Evolutionary conservation across 23 red algal species (phyloP).

Genomic region (Gracilaria domingensis): DNA sequence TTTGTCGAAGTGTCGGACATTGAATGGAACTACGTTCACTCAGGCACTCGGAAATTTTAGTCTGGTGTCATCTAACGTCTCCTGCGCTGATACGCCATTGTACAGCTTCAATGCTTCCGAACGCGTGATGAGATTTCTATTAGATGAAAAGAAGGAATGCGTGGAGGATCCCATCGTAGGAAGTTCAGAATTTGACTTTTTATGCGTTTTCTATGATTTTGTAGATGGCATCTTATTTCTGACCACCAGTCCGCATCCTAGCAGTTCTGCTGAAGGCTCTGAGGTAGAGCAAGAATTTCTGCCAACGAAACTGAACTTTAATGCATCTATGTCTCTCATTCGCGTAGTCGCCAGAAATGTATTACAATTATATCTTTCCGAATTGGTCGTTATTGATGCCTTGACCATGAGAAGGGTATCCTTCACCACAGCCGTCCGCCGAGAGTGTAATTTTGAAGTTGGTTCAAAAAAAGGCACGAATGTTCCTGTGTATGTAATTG

Average conservation of each 20-base stretch:
- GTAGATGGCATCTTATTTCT: not conserved
- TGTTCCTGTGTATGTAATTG: not conserved
- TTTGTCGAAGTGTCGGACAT: not conserved
- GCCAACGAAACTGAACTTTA: not conserved
- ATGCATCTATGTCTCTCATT: not conserved
- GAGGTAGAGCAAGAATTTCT: not conserved
- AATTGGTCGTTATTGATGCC: not conserved
- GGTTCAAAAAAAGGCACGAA: not conserved
- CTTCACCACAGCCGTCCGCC: not conserved
- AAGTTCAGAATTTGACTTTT: not conserved
- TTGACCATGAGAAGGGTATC: not conserved
- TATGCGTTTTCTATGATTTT: not conserved
- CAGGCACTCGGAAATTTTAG: not conserved
- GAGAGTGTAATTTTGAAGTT: not conserved
- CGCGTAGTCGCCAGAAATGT: not conserved
- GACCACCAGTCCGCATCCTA: not conserved
- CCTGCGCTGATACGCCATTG: not conserved
- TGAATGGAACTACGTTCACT: not conserved
- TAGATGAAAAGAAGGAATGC: not conserved
- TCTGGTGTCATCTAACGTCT: not conserved
- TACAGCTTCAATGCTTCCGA: not conserved
- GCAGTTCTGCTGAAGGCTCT: not conserved
- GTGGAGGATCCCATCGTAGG: not conserved
- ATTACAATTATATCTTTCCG: not conserved
- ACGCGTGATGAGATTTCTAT: not conserved